Evolutionary conservation across 2,329 filamentous ascomycete species (phyloP).

Genomic region (Mycosphaerella arachidis): DNA sequence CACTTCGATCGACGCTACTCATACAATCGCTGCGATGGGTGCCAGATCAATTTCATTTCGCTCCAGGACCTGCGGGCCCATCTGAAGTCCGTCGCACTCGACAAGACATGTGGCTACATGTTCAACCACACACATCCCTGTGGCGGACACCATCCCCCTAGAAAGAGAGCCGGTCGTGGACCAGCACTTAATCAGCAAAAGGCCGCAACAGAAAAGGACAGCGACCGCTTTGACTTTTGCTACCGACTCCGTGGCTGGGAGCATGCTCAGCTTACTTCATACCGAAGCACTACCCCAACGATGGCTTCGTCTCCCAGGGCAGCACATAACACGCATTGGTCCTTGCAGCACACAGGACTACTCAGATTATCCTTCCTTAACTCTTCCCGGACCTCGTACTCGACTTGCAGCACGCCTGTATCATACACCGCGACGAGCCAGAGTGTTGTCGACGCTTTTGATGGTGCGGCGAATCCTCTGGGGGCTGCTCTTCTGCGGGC

Average conservation of each 20-base stretch:
- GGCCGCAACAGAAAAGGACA: neutral
- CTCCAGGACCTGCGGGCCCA: conserved; percentile 16
- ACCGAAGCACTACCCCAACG: neutral
- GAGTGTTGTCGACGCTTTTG: neutral
- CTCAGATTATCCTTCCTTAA: neutral
- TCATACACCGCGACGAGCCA: neutral
- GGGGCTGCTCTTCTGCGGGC: conserved; percentile 6
- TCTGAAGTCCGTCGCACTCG: conserved; percentile 1
- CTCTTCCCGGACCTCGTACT: neutral
- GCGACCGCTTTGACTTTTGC: conserved; percentile 18
- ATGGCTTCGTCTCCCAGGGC: neutral
- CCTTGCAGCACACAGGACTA: neutral
- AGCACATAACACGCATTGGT: neutral
- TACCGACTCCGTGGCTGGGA: conserved; percentile 22
- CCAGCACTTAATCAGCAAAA: neutral
- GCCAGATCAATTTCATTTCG: conserved; percentile 19
- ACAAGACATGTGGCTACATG: conserved; percentile 17
- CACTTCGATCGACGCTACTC: conserved; percentile 7
- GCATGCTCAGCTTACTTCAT: conserved; percentile 14
- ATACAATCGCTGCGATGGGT: conserved; percentile 11
- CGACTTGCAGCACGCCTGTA: neutral
- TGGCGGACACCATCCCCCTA: conserved; percentile 21
- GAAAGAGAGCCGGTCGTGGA: neutral
- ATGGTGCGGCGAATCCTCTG: neutral
- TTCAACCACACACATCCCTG: conserved; percentile 18